Base-by-base conservation (phyloP, 192 early-diverging fungal species). In the Gigaspora rosea region DNA sequence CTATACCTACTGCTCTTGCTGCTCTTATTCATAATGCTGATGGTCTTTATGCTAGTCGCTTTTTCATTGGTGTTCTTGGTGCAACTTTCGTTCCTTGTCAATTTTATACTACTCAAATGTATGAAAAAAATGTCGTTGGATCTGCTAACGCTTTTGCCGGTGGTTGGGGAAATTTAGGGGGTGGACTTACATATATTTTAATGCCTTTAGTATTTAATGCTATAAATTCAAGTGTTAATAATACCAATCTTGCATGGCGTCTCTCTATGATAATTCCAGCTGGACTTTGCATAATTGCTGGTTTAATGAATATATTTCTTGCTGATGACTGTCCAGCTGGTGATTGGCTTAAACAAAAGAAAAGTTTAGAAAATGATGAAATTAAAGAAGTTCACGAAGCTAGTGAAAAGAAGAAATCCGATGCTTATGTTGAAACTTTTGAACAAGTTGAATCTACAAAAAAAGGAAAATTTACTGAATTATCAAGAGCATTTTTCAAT, bases 101-200 rank as follows among this genome's bases (percentile, higher is more conserved):
- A 84, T 88, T 90, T 78, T 92, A 91, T 89, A 86, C 90, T 18
- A 90, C 86, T 2, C 76, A 84, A 52, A 84, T 91, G 82, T 92
- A 92, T 80, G 65, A 79, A 51, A 33, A 73, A 16, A 70, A 83
- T 22, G 80, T 90, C 48, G 90, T 93, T 35, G 91, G 91, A 27
- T 84, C 86, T 58, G 91, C 91, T 22, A 92, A 92, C 75, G 90
- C 91, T 33, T 54, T 92, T 47, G 86, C 83, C 11, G 91, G 90
- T 61, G 91, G 91, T 7, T 91, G 91, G 84, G 90, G 90, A 51
- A 91, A 91, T 78, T 85, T 88, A 80, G 90, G 90, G 22, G 90
- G 79, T 35, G 90, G 90, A n/a, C 78, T 91, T 11, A 88, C 90
- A 0, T 90, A 85, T 61, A 75, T 90, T 33, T 27, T 90, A 48